These are phyloP conservation scores for Whalleya microplaca DNA, from an alignment of 2,329 filamentous ascomycete genomes.

Conservation along the genomic window DNA sequence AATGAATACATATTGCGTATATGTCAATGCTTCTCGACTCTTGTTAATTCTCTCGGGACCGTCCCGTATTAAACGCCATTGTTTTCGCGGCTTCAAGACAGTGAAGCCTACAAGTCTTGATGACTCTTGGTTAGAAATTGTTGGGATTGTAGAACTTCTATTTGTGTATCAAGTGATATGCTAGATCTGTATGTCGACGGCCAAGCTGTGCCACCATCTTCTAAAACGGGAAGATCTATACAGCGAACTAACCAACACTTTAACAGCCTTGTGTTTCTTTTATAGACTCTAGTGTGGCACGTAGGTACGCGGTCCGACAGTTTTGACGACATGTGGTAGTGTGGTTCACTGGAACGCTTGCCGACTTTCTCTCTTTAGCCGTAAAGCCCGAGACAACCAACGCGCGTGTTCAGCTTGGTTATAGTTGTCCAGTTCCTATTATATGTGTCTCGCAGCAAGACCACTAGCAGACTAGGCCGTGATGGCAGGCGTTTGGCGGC, in stretches of 20 bases:
- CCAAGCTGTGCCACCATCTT: no score
- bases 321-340: constrained; percentile 4
- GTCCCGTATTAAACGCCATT: no score
- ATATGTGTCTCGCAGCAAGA: neutral
- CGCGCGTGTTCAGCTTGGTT: constrained; percentile 16
- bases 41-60: no score
- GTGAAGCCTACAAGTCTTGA: neutral
- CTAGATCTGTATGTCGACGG: neutral
- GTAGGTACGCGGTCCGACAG: neutral
- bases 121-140: neutral
- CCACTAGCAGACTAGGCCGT: neutral
- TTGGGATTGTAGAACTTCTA: neutral
- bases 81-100: neutral
- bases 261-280: neutral
- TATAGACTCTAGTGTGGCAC: neutral
- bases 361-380: constrained; percentile 18
- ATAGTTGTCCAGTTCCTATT: neutral
- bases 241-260: neutral
- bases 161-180: neutral
- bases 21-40: no score
- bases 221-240: no score
- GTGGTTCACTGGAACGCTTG: constrained; percentile 6
- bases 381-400: constrained; percentile 28
- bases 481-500: neutral
- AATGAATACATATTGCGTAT: no score